Base-by-base conservation (phyloP, 2,329 filamentous ascomycete species). In the Hymenoscyphus repandus region DNA sequence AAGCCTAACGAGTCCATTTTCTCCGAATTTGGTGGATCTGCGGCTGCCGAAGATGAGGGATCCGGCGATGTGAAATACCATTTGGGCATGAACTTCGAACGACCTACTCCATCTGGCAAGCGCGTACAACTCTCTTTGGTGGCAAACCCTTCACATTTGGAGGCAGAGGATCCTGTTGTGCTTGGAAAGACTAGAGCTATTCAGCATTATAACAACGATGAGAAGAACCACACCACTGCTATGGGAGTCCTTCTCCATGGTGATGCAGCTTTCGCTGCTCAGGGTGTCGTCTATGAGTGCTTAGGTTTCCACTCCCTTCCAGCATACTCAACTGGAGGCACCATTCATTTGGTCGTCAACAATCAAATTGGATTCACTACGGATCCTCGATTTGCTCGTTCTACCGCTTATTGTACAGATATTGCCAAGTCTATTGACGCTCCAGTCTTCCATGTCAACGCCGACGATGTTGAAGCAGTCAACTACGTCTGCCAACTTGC, bases 331-430 rank as follows among this genome's bases (percentile, higher is more conserved):
- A 97, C 93, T 48, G 93, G 93, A 64, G 93, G 93, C 67, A 99
- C 93, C 52, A 88, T 99, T 64, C 93, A 99, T 73, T 79, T 99
- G 59, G 85, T 99, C 53, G 92, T 97, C 62, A 99, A 99, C 83
- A 99, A 99, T 80, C 93, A 99, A 79, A 99, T 99, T 70, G 93
- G 93, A 71, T 99, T 99, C 79, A 99, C 93, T 48, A 99, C 93
- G 18, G 93, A 99, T 68, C 93, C 93, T 61, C 90, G 93, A 67
- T 99, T 96, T 72, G 86, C 93, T 63, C 90, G 93, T 63, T 99
- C 93, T 17, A 99, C 93, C 45, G 88, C 93, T 40, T 99, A 99
- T 82, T 99, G 93, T 75, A 97, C 93, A 39, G 93, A 99, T 70
- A 96, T 99, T 65, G 93, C 93, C 72, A 99, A 99, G 78, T 89